phyloP scores from a whole-genome alignment of 2,329 filamentous ascomycete species.

The Cladophialophora bantiana region DNA sequence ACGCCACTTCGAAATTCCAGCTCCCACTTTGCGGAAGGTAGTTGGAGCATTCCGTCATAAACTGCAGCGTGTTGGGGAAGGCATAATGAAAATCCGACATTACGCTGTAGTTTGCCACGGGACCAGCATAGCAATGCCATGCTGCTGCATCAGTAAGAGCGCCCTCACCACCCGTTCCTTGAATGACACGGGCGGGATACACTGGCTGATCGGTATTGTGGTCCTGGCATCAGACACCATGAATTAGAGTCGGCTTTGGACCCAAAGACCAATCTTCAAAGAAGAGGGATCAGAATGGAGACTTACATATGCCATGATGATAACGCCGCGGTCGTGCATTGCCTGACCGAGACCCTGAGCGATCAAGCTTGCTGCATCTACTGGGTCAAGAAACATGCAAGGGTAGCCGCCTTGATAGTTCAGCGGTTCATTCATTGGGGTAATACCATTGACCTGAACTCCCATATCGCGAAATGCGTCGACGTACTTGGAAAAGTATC shows the following conservation, averaged over 20 bases:
- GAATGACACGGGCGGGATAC: constrained; percentile 47
- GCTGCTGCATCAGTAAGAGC: constrained; percentile 45
- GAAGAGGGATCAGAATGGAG: not conserved
- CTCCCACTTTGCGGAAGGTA: constrained; percentile 37
- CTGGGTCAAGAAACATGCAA: constrained; percentile 48
- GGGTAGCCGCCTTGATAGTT: constrained; percentile 49
- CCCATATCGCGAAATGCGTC: constrained; percentile 46
- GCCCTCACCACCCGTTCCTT: constrained; percentile 40
- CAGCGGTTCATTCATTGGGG: constrained; percentile 51
- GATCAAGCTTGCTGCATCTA: constrained; percentile 46
- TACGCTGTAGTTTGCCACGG: constrained; percentile 46
- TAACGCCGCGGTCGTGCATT: constrained; percentile 40
- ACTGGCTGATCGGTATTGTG: constrained; percentile 49
- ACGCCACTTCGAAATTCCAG: constrained; percentile 25
- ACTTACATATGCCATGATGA: constrained; percentile 46
- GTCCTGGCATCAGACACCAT: constrained; percentile 29
- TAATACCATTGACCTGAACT: constrained; percentile 47
- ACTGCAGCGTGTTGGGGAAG: constrained; percentile 47
- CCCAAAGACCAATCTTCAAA: not conserved
- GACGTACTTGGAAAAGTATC: constrained; percentile 50
- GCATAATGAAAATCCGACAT: constrained; percentile 46
- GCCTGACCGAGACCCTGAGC: constrained; percentile 44
- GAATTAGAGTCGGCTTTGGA: not conserved
- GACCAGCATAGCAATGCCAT: constrained; percentile 50
- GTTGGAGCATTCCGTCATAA: constrained; percentile 52